Conservation (phyloP, 345 rosid genomes). For the Euphorbia tirucalli region DNA sequence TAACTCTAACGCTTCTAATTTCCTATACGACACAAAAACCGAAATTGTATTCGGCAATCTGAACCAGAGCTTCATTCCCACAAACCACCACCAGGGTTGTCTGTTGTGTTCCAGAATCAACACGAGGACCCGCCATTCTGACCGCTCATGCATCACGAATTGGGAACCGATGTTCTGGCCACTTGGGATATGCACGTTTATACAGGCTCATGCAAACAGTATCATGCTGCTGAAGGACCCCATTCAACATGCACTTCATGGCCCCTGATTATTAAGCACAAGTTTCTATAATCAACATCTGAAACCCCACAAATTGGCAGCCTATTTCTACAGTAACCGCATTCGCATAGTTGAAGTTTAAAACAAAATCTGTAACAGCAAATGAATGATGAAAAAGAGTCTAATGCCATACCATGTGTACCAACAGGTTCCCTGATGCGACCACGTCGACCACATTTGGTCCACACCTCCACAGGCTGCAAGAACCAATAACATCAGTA, state of each 20-base stretch:
- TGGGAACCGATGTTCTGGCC: slow-evolving; percentile 77
- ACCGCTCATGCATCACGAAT: slow-evolving; percentile 39
- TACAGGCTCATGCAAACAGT: slow-evolving; percentile 84
- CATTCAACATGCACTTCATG: slow-evolving; percentile 84
- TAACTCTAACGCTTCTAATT: slow-evolving; percentile 4
- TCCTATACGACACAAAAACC: slow-evolving; percentile 20
- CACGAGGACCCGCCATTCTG: no score
- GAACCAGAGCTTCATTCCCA: slow-evolving; percentile 86
- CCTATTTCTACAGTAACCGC: not conserved
- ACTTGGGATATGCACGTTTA: slow-evolving; percentile 88
- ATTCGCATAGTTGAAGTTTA: no score
- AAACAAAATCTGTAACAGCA: not conserved
- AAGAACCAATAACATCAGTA: slow-evolving; percentile 17
- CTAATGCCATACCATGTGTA: slow-evolving; percentile 71
- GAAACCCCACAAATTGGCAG: not conserved
- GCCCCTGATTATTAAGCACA: slow-evolving; percentile 48
- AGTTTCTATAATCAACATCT: not conserved
- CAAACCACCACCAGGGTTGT: slow-evolving; percentile 14
- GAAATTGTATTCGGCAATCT: slow-evolving; percentile 43
- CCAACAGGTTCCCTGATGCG: slow-evolving; percentile 93
- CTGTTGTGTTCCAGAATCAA: slow-evolving; percentile 17
- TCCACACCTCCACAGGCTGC: slow-evolving; percentile 94
- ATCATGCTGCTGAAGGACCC: slow-evolving; percentile 83
- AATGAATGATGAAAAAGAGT: not conserved
- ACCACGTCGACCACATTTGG: slow-evolving; percentile 81